Conservation (phyloP, 2,329 filamentous ascomycete genomes). For the Diaporthe citri region DNA sequence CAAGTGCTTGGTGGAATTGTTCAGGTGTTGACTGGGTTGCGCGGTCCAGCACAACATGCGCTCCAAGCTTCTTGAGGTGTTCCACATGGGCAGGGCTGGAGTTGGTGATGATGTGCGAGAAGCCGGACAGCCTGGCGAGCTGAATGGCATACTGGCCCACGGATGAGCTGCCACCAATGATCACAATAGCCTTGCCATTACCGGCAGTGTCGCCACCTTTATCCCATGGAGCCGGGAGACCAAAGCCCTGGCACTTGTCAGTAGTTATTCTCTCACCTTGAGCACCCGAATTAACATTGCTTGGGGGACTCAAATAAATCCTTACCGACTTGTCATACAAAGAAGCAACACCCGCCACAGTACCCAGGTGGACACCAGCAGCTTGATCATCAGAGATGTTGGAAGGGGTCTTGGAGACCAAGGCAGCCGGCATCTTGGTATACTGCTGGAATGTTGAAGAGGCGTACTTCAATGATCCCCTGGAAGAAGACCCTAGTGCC, state of each 20-base stretch:
- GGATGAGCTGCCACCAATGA: slow-evolving; percentile 48
- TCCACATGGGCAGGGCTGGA: slow-evolving; percentile 53
- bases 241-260: slow-evolving; percentile 33
- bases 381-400: slow-evolving; percentile 48
- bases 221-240: slow-evolving; percentile 49
- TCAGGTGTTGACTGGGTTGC: slow-evolving; percentile 42
- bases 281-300: no score
- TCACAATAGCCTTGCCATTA: slow-evolving; percentile 56
- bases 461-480: slow-evolving; percentile 48
- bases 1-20: slow-evolving; percentile 45
- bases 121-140: slow-evolving; percentile 57
- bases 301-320: neutral
- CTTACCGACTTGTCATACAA: slow-evolving; percentile 42
- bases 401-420: slow-evolving; percentile 49
- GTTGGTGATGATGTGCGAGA: slow-evolving; percentile 55
- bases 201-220: slow-evolving; percentile 48
- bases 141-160: slow-evolving; percentile 60
- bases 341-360: slow-evolving; percentile 41
- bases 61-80: slow-evolving; percentile 43
- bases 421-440: slow-evolving; percentile 48
- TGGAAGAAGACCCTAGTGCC: slow-evolving; percentile 55
- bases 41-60: slow-evolving; percentile 41
- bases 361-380: slow-evolving; percentile 45
- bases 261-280: neutral
- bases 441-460: slow-evolving; percentile 53